phyloP scores from a whole-genome alignment of 1,284 basidiomycete genomes.

The Amylostereum chailletii region DNA sequence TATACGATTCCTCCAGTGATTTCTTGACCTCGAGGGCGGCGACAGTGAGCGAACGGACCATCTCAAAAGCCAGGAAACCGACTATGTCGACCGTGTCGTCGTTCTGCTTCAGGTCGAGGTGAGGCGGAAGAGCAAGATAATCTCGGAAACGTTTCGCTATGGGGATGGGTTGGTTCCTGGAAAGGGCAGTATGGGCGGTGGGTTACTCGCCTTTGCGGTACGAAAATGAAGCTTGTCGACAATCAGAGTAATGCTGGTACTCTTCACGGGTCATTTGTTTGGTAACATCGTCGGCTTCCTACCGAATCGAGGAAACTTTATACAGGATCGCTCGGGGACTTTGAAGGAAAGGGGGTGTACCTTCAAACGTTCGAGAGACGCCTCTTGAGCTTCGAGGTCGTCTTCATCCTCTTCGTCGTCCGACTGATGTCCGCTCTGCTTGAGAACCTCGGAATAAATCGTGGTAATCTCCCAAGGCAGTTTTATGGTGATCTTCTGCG shows the following conservation, averaged over 20 bases:
- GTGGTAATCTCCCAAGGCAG: conserved; percentile 94
- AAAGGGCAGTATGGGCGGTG: neutral
- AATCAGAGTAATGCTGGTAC: conserved; percentile 96
- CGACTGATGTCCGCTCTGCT: conserved; percentile 38
- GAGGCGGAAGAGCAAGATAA: conserved; percentile 85
- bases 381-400: conserved; percentile 93
- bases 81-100: conserved; percentile 97
- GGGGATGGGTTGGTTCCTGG: neutral
- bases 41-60: conserved; percentile 88
- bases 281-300: conserved; percentile 94
- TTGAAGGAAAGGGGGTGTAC: conserved; percentile 26
- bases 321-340: neutral
- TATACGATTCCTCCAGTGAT: conserved; percentile 63
- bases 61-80: conserved; percentile 95
- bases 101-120: conserved; percentile 86
- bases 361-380: conserved; percentile 81
- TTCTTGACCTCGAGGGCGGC: conserved; percentile 80
- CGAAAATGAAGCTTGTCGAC: conserved; percentile 94
- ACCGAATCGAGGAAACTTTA: conserved; percentile 1
- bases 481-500: conserved; percentile 91
- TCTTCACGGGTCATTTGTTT: conserved; percentile 95
- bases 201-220: conserved; percentile 76
- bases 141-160: conserved; percentile 91
- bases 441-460: conserved; percentile 80
- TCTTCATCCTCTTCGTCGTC: conserved; percentile 96